phyloP scores from a whole-genome alignment of 768 basidiomycete genomes.

The Ramaria sp. region DNA sequence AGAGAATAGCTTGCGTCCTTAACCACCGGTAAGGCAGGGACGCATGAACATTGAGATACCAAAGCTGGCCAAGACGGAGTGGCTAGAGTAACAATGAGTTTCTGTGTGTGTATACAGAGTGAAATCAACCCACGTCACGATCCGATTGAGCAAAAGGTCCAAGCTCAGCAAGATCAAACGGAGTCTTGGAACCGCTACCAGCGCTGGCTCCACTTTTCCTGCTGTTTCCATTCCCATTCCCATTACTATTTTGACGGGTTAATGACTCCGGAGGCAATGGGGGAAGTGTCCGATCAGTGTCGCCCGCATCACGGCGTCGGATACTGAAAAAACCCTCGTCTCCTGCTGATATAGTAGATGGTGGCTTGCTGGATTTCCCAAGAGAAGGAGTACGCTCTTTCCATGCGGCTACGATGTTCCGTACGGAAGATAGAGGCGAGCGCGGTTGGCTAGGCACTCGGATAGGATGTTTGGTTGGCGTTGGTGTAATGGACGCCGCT shows the following conservation, averaged over 20 bases:
- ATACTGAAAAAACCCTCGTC: conserved; percentile 42
- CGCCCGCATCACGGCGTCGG: conserved; percentile 25
- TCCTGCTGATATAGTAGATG: conserved; percentile 26
- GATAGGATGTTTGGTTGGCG: conserved; percentile 4
- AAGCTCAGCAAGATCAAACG: conserved; percentile 37
- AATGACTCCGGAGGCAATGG: neutral
- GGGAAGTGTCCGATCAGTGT: conserved; percentile 5
- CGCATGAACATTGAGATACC: conserved; percentile 91
- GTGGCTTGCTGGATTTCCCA: conserved; percentile 19
- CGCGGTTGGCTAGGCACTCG: conserved; percentile 1
- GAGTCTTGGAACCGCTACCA: conserved; percentile 28
- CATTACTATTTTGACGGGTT: neutral
- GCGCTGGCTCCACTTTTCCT: conserved; percentile 16
- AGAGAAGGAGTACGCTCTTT: conserved; percentile 57
- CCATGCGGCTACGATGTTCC: conserved; percentile 73
- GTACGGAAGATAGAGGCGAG: conserved; percentile 33
- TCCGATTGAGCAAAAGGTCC: conserved; percentile 30
- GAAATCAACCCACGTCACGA: conserved; percentile 30
- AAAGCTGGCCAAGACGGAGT: conserved; percentile 71
- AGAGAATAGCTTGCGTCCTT: conserved; percentile 72
- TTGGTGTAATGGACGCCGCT: neutral
- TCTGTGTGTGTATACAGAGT: neutral
- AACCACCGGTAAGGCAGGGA: conserved; percentile 69
- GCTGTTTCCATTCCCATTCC: conserved; percentile 7
- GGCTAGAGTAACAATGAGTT: conserved; percentile 39